Percentiles rank a stretch among this genome's conserved stretches.
Evolutionary conservation across 2,329 filamentous ascomycete species (phyloP).

Genomic region (Fusarium sp.): DNA sequence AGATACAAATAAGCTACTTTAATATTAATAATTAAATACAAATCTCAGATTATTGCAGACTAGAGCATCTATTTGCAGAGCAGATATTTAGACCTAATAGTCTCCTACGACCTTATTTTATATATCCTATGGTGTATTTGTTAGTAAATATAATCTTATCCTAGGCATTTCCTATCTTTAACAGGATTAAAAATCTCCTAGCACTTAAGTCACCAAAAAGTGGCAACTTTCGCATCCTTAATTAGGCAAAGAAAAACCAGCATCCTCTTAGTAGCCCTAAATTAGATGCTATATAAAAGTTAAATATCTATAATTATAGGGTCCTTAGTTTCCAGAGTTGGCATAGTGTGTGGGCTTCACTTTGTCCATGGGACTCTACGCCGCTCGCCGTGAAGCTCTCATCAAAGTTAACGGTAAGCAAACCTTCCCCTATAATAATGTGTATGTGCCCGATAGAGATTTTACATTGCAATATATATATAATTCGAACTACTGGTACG

Average conservation of each 20-base stretch:
- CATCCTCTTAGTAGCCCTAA: neutral
- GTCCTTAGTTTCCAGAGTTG: neutral
- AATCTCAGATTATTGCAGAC: neutral
- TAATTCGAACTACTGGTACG: too few relatives aligned
- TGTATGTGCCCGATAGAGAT: too few relatives aligned
- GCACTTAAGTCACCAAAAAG: neutral
- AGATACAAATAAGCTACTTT: neutral
- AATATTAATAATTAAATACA: neutral
- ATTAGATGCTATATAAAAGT: neutral
- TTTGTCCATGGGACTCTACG: neutral
- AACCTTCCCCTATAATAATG: too few relatives aligned
- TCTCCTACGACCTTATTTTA: neutral
- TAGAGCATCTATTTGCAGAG: neutral
- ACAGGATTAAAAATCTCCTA: neutral
- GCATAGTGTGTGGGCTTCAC: neutral
- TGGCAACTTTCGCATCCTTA: neutral
- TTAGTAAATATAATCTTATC: neutral
- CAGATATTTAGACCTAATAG: neutral
- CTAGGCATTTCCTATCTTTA: neutral
- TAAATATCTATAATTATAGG: neutral
- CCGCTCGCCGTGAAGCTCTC: neutral
- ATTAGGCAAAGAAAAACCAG: neutral
- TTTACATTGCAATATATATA: too few relatives aligned
- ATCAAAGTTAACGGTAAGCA: slow-evolving; percentile 6
- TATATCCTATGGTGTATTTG: neutral